Evolutionary conservation across 2,329 filamentous ascomycete species (phyloP).

Genomic region (Xylariaceae sp.): DNA sequence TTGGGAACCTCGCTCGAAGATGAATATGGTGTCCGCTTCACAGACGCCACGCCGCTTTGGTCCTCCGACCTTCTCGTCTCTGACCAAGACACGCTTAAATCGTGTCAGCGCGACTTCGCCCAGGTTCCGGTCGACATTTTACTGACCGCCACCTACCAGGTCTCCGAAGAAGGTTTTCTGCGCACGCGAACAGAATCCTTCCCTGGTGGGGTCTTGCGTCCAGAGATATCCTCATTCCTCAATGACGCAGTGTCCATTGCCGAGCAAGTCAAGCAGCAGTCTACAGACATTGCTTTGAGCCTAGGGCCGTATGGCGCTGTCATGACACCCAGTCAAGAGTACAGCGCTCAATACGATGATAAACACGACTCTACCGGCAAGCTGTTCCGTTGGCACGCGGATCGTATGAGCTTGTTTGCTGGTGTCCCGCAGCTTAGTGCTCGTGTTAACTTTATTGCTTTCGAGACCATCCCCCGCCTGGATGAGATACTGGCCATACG

Average conservation of each 20-base stretch:
- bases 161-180: slow-evolving; percentile 52
- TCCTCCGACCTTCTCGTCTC: slow-evolving; percentile 60
- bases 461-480: slow-evolving; percentile 61
- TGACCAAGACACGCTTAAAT: slow-evolving; percentile 44
- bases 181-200: slow-evolving; percentile 40
- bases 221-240: slow-evolving; percentile 39
- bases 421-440: slow-evolving; percentile 34
- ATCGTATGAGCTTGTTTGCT: slow-evolving; percentile 48
- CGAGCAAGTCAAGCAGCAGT: slow-evolving; percentile 30
- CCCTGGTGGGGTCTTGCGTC: slow-evolving; percentile 40
- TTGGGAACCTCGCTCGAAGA: slow-evolving; percentile 62
- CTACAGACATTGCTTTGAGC: slow-evolving; percentile 49
- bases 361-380: slow-evolving; percentile 39
- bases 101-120: slow-evolving; percentile 53
- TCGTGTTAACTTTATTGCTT: slow-evolving; percentile 51
- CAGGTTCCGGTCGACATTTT: slow-evolving; percentile 56
- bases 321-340: slow-evolving; percentile 62
- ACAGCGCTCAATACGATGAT: slow-evolving; percentile 55
- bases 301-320: slow-evolving; percentile 63
- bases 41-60: slow-evolving; percentile 53
- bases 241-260: slow-evolving; percentile 42
- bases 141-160: slow-evolving; percentile 64
- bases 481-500: slow-evolving; percentile 58
- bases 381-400: slow-evolving; percentile 52
- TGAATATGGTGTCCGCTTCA: slow-evolving; percentile 49